These are phyloP conservation scores for Bretziella fagacearum DNA, from an alignment of 2,329 filamentous ascomycete species.

Conservation along the genomic window DNA sequence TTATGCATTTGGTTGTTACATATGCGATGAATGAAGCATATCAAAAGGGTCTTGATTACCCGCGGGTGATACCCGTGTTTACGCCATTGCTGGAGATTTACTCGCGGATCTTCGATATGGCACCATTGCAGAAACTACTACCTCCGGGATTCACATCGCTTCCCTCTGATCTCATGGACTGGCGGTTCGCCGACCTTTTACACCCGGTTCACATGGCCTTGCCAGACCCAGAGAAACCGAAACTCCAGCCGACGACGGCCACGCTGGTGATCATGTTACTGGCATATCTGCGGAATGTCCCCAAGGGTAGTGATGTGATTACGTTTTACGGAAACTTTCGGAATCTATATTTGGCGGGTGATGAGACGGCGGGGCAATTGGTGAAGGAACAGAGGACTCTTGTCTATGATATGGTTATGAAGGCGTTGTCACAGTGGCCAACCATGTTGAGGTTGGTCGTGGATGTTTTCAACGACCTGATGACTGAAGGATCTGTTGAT, in stretches of 20 bases:
- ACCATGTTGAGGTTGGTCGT: conserved; percentile 28
- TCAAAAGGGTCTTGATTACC: conserved; percentile 19
- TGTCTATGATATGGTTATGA: conserved; percentile 34
- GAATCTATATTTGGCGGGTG: conserved; percentile 23
- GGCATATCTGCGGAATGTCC: conserved; percentile 28
- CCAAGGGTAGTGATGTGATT: conserved; percentile 25
- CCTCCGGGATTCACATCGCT: conserved; percentile 16
- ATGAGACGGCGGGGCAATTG: conserved; percentile 24
- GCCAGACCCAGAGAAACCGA: conserved; percentile 7
- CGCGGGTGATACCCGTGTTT: conserved; percentile 26
- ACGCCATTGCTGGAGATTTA: conserved; percentile 33
- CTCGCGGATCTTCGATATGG: conserved; percentile 29
- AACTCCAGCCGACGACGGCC: conserved; percentile 23
- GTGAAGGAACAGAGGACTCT: conserved; percentile 26
- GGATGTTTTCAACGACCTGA: conserved; percentile 35
- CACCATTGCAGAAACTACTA: conserved; percentile 27
- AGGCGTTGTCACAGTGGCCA: conserved; percentile 28
- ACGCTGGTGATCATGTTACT: conserved; percentile 32
- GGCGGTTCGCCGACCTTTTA: conserved; percentile 12
- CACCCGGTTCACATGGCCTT: conserved; percentile 6
- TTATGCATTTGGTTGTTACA: conserved; percentile 33
- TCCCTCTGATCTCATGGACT: conserved; percentile 9
- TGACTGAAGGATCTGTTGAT: conserved; percentile 20
- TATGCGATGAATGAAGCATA: conserved; percentile 26
- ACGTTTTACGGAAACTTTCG: conserved; percentile 32